Base-by-base conservation (phyloP, 192 early-diverging fungal species). In the Kickxella alabastrina region DNA sequence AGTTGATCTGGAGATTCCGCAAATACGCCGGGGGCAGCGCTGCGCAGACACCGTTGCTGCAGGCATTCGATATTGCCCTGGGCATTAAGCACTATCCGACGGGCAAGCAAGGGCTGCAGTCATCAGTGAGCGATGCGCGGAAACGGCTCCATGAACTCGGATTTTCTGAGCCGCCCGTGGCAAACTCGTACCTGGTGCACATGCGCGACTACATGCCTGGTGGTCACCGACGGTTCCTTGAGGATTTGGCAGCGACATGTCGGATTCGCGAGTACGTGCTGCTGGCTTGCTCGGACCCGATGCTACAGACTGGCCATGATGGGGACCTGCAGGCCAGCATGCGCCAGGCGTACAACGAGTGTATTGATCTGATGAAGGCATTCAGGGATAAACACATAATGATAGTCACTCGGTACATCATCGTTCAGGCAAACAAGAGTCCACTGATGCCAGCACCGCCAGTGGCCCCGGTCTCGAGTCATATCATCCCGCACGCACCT, bases 141-240 rank as follows among this genome's bases (percentile, higher is more conserved):
- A 47, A 23, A 25, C 61, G 53, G n/a, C 56, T 65, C 1, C 49
- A 36, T 6, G 39, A 49, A 10, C 48, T 46, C 21, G 67, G 65
- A 6, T 19, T 72, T 34, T 46, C 47, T 48, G 38, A 82, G 66
- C 45, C 75, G 52, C 44, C 67, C 6, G 28, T 49, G 15, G 73
- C 67, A 4, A 87, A 85, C 63, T 88, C 89, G 83, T 79, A 90
- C 71, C 39, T 91, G 52, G 81, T 86, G 41, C 87, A 86, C 36
- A 98, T 98, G 90, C 87, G 93, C 39, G 80, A 88, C 54, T 93
- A 94, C 68, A 91, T 98, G 83, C 90, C 95, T 6, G 83, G 84
- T 45, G 78, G 83, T 3, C 91, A 95, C 66, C 89, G 92, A 21
- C 76, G 78, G 28, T 98, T 97, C 65, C 73, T 98, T 25, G 80